These are phyloP conservation scores for Lasiodiplodia theobromae DNA, from an alignment of 2,329 filamentous ascomycete genomes.

Conservation along the genomic window DNA sequence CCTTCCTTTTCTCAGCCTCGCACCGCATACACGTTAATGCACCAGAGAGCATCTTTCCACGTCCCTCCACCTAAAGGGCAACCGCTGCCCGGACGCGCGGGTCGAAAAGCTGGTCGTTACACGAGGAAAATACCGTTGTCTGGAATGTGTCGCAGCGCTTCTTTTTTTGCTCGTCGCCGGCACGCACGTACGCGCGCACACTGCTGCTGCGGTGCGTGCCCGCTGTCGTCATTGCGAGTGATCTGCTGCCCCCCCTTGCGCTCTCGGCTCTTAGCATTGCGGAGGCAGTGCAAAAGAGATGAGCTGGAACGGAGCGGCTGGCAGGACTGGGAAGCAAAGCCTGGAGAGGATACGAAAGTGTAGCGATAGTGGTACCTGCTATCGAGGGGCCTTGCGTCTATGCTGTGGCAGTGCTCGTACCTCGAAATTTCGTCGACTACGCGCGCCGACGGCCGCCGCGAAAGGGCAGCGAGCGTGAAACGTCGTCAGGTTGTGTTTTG, in stretches of 20 bases:
- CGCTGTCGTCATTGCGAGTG: not conserved
- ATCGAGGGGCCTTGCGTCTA: constrained; percentile 22
- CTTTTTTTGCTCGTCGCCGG: no score
- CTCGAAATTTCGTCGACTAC: not conserved
- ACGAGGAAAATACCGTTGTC: not conserved
- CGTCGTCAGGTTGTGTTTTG: not conserved
- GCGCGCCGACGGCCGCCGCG: not conserved
- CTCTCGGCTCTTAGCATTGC: not conserved
- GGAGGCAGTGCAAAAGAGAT: not conserved
- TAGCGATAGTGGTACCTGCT: constrained; percentile 12
- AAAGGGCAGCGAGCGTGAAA: constrained; percentile 10
- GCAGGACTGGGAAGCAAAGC: not conserved
- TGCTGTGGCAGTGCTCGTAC: constrained; percentile 6
- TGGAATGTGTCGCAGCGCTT: no score
- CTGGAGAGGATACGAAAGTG: not conserved
- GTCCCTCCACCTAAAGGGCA: not conserved
- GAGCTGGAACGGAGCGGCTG: not conserved
- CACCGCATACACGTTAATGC: not conserved
- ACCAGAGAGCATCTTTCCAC: not conserved
- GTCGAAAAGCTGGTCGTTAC: not conserved
- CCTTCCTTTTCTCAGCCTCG: not conserved
- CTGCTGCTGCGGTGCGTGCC: not conserved
- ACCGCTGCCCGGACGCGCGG: no score
- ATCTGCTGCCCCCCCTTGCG: not conserved
- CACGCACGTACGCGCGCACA: no score